Evolutionary conservation across 768 basidiomycete genomes (phyloP).

Genomic region (Suillus subalutaceus): DNA sequence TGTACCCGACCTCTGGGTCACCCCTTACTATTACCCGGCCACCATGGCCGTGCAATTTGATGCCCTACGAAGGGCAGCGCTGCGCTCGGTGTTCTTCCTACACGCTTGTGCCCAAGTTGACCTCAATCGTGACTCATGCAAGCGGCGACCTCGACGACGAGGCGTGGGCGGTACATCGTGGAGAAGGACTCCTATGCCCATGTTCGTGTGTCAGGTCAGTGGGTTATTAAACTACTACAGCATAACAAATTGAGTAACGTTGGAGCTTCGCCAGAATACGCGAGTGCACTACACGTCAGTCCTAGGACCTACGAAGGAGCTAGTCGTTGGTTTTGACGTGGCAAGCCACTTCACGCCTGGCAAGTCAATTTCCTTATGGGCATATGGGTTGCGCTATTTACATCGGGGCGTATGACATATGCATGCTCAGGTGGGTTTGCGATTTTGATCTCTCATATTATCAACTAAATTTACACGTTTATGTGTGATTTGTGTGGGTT

Average conservation of each 20-base stretch:
- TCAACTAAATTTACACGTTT: constrained; percentile 97
- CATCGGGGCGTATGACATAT: constrained; percentile 2
- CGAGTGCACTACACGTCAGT: constrained; percentile 80
- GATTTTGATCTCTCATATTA: constrained; percentile 61
- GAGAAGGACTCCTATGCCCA: constrained; percentile 59
- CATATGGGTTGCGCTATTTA: background rate
- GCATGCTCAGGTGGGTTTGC: background rate
- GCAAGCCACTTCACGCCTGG: background rate
- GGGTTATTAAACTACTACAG: background rate
- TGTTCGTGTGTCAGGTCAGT: constrained; percentile 87
- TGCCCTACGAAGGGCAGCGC: constrained; percentile 24
- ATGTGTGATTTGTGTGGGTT: constrained; percentile 46
- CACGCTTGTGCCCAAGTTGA: constrained; percentile 79
- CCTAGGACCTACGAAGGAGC: background rate
- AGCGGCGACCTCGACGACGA: constrained; percentile 91
- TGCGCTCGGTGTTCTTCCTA: constrained; percentile 52
- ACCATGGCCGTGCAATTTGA: constrained; percentile 85
- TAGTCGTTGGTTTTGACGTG: background rate
- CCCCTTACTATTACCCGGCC: constrained; percentile 85
- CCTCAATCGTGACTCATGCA: constrained; percentile 72
- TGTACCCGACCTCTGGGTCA: constrained; percentile 82
- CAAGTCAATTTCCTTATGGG: background rate
- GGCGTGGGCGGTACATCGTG: constrained; percentile 87
- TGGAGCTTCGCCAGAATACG: constrained; percentile 94
- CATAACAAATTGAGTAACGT: constrained; percentile 15